Conservation (phyloP, 106 monocot genomes). For the Posidonia australis region DNA sequence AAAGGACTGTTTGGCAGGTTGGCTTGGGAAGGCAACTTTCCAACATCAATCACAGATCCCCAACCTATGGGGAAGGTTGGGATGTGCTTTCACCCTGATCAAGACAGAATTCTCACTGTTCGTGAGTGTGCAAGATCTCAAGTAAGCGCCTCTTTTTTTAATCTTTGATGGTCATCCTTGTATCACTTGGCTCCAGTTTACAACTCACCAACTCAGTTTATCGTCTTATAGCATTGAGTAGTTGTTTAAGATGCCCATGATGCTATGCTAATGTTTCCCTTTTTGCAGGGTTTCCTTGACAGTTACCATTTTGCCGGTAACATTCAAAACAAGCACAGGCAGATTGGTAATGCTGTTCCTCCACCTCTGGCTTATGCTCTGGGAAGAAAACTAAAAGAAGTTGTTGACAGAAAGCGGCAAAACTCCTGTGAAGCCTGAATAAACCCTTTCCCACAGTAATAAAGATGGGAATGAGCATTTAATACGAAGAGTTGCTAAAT, state of each 20-base stretch:
- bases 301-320: slow-evolving; percentile 65
- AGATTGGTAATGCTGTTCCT: slow-evolving; percentile 95
- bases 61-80: slow-evolving; percentile 99
- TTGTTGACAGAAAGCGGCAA: slow-evolving; percentile 36
- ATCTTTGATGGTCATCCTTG: background rate
- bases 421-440: background rate
- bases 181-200: background rate
- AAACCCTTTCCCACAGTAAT: no score
- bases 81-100: slow-evolving; percentile 99
- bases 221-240: no score
- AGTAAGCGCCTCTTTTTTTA: slow-evolving; percentile 25
- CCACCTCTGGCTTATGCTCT: slow-evolving; percentile 89
- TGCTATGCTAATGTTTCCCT: background rate
- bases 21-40: slow-evolving; percentile 98
- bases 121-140: slow-evolving; percentile 93
- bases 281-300: slow-evolving; percentile 73
- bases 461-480: background rate
- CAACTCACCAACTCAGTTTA: no score
- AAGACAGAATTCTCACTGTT: slow-evolving; percentile 94
- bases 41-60: slow-evolving; percentile 96
- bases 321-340: slow-evolving; percentile 80
- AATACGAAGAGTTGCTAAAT: background rate
- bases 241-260: background rate
- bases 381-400: slow-evolving; percentile 86
- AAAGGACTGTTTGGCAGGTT: slow-evolving; percentile 80